A percentile compares a stretch with the other conserved stretches of the same genome.
phyloP scores from a whole-genome alignment of 495 filamentous ascomycete genomes.

The Eremomyces bilateralis region DNA sequence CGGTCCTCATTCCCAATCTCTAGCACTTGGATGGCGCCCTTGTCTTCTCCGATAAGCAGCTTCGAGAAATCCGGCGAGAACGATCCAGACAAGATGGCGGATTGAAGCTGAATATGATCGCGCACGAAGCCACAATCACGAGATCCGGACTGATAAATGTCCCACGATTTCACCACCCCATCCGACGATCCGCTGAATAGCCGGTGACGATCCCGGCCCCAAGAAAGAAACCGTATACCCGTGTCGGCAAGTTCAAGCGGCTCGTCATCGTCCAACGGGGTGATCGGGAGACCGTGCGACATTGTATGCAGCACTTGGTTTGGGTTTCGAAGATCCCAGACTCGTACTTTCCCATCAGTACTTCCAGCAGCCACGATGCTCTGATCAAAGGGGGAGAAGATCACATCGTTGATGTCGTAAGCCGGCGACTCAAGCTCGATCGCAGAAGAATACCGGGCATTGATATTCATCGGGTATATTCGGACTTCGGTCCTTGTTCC shows the following conservation, averaged over 20 bases:
- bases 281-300: slow-evolving; percentile 43
- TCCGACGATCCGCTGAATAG: slow-evolving; percentile 87
- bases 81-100: slow-evolving; percentile 39
- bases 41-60: slow-evolving; percentile 55
- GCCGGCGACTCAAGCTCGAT: slow-evolving; percentile 48
- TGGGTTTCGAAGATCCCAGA: slow-evolving; percentile 56
- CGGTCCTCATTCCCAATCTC: slow-evolving; percentile 11
- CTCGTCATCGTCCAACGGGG: slow-evolving; percentile 32
- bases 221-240: slow-evolving; percentile 60
- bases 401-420: slow-evolving; percentile 70
- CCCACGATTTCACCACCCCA: slow-evolving; percentile 71
- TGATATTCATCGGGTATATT: slow-evolving; percentile 16
- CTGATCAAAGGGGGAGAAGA: slow-evolving; percentile 23
- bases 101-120: slow-evolving; percentile 28
- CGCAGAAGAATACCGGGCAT: slow-evolving; percentile 14
- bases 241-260: slow-evolving; percentile 48
- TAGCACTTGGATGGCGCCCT: slow-evolving; percentile 49
- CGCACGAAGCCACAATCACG: slow-evolving; percentile 41
- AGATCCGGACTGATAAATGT: slow-evolving; percentile 38
- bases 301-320: slow-evolving; percentile 40
- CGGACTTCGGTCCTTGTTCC: slow-evolving; percentile 28
- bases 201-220: slow-evolving; percentile 45
- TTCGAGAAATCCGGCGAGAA: slow-evolving; percentile 53
- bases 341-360: slow-evolving; percentile 61
- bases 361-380: slow-evolving; percentile 60